Evolutionary conservation across 768 basidiomycete species (phyloP).

Genomic region (Artomyces pyxidatus): DNA sequence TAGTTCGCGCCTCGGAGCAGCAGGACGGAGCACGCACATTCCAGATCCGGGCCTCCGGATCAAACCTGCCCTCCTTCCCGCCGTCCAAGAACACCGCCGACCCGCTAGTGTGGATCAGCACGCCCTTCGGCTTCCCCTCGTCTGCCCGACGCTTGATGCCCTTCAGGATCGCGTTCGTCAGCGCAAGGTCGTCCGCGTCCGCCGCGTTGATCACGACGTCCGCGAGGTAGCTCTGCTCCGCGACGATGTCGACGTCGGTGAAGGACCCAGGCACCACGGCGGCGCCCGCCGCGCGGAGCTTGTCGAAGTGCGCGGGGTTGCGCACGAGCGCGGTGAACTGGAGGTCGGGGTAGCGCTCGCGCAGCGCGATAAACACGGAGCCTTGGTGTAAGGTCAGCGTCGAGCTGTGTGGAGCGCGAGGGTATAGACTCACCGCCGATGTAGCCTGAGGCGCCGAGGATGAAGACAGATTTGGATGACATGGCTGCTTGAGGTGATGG

Average conservation of each 20-base stretch:
- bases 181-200: background rate
- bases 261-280: background rate
- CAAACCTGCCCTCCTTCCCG: conserved; percentile 2
- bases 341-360: background rate
- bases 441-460: background rate
- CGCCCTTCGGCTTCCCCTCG: background rate
- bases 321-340: conserved; percentile 1
- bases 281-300: too few relatives aligned
- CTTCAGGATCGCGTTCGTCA: background rate
- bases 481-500: too few relatives aligned
- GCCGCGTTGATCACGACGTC: background rate
- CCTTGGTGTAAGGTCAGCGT: background rate
- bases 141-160: background rate
- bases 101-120: conserved; percentile 9
- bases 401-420: background rate
- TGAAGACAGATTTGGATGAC: too few relatives aligned
- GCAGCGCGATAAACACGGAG: background rate
- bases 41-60: background rate
- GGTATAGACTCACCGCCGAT: background rate
- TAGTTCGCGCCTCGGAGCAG: too few relatives aligned
- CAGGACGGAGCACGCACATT: too few relatives aligned
- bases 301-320: background rate
- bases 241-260: background rate
- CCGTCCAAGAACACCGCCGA: conserved; percentile 1
- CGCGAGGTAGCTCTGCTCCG: background rate